A percentile compares a stretch with the other conserved stretches of the same genome.
Conservation (phyloP, 2,329 filamentous ascomycete species). For the Pleurostoma richardsiae region DNA sequence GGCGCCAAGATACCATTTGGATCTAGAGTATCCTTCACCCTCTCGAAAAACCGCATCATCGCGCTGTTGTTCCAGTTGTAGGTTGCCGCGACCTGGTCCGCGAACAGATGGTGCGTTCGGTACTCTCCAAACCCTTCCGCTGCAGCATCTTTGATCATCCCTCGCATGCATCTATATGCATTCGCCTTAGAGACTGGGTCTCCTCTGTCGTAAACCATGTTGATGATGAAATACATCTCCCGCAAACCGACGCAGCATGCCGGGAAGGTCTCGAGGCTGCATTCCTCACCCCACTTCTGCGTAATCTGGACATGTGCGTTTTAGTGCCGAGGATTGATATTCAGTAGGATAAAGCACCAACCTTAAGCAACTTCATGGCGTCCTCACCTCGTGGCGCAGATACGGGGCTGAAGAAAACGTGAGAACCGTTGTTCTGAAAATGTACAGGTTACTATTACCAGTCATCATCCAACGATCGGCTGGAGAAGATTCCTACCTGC, state of each 20-base stretch:
- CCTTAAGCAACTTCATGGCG: constrained; percentile 28
- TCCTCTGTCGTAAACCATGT: constrained; percentile 23
- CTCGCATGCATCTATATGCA: constrained; percentile 18
- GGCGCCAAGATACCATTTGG: constrained; percentile 27
- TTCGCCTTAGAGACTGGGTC: constrained; percentile 14
- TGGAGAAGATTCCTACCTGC: constrained; percentile 18
- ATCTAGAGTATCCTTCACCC: constrained; percentile 35
- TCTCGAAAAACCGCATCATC: constrained; percentile 33
- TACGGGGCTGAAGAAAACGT: constrained; percentile 38
- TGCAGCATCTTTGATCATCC: constrained; percentile 30
- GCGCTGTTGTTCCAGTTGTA: constrained; percentile 35
- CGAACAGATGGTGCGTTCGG: constrained; percentile 35
- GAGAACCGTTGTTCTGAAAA: constrained; percentile 26
- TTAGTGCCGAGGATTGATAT: no score
- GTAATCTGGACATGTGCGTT: no score
- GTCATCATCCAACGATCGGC: no score
- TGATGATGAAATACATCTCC: constrained; percentile 25
- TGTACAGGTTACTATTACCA: no score
- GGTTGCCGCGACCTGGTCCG: constrained; percentile 36
- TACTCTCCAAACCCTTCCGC: constrained; percentile 35
- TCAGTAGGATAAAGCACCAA: constrained; percentile 12
- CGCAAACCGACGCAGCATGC: constrained; percentile 32
- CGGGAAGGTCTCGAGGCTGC: constrained; percentile 32
- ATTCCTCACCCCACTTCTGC: constrained; percentile 22
- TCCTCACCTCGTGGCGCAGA: constrained; percentile 34